phyloP scores from a whole-genome alignment of 768 basidiomycete genomes.

The Kwoniella sp. region DNA sequence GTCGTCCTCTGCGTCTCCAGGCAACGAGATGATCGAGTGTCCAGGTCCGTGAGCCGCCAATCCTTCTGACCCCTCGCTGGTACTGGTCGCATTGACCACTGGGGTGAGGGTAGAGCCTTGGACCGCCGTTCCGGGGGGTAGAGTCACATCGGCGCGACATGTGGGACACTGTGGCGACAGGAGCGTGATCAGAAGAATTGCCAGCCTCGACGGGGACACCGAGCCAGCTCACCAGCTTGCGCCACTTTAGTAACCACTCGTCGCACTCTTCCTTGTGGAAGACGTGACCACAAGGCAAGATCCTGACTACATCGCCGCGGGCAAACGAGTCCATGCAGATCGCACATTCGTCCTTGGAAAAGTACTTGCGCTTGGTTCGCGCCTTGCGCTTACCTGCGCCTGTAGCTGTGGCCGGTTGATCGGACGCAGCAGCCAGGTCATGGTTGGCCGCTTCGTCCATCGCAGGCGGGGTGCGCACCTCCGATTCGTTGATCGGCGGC shows the following conservation, averaged over 20 bases:
- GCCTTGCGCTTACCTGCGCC: conserved; percentile 11
- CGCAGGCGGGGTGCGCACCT: conserved; percentile 21
- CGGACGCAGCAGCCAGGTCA: background rate
- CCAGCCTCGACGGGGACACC: no score
- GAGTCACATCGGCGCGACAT: conserved; percentile 86
- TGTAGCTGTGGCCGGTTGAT: no score
- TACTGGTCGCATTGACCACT: conserved; percentile 10
- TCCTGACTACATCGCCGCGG: conserved; percentile 82
- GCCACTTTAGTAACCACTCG: conserved; percentile 84
- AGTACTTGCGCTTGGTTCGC: conserved; percentile 59
- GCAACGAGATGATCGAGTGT: no score
- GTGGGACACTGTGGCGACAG: conserved; percentile 66
- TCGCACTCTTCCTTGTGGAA: conserved; percentile 90
- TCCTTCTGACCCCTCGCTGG: no score
- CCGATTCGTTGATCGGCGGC: conserved; percentile 24
- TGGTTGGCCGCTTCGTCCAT: conserved; percentile 1
- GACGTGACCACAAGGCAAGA: conserved; percentile 88
- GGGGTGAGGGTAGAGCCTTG: conserved; percentile 28
- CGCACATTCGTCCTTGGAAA: conserved; percentile 77
- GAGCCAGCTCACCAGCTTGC: conserved; percentile 88
- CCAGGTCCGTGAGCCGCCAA: no score
- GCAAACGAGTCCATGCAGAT: conserved; percentile 86
- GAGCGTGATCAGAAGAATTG: background rate
- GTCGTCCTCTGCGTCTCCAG: background rate
- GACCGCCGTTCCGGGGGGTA: conserved; percentile 27